phyloP scores from a whole-genome alignment of 1,139 yeast genomes.

The Kodamaea sp. region DNA sequence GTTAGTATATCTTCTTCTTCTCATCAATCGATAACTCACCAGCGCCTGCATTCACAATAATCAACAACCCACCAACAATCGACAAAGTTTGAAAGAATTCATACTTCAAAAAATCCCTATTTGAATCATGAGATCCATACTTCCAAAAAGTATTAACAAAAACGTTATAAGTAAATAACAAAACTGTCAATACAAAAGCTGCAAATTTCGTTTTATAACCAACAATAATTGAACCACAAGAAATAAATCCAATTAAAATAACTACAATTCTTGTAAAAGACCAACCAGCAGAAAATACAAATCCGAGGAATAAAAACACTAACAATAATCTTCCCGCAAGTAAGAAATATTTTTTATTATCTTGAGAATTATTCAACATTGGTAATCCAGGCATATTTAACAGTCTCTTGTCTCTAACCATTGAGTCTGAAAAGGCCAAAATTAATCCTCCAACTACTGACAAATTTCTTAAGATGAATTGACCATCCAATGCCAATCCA shows the following conservation, averaged over 20 bases:
- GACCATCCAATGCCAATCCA: slow-evolving; percentile 79
- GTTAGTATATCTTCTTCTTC: slow-evolving; percentile 88
- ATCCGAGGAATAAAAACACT: slow-evolving; percentile 81
- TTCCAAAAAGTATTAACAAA: slow-evolving; percentile 89
- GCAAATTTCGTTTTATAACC: slow-evolving; percentile 93
- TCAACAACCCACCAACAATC: slow-evolving; percentile 88
- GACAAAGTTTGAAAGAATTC: slow-evolving; percentile 94
- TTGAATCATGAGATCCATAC: slow-evolving; percentile 62
- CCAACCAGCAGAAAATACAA: slow-evolving; percentile 77
- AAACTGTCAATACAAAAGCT: slow-evolving; percentile 72
- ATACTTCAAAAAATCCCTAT: slow-evolving; percentile 86
- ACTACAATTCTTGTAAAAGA: slow-evolving; percentile 62
- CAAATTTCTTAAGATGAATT: slow-evolving; percentile 79
- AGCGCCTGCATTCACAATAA: slow-evolving; percentile 94
- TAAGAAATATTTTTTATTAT: slow-evolving; percentile 78
- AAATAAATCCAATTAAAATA: slow-evolving; percentile 64
- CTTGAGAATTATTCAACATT: slow-evolving; percentile 77
- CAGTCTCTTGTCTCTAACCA: slow-evolving; percentile 71
- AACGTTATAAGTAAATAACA: slow-evolving; percentile 74
- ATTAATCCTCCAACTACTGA: slow-evolving; percentile 92
- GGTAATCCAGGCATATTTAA: slow-evolving; percentile 88
- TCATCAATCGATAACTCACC: slow-evolving; percentile 93
- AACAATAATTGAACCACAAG: slow-evolving; percentile 78
- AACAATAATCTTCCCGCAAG: slow-evolving; percentile 87
- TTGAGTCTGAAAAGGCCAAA: slow-evolving; percentile 85